Evolutionary conservation across 352 stramenopile species (phyloP).

Genomic region (Globisporangium echinulatum): DNA sequence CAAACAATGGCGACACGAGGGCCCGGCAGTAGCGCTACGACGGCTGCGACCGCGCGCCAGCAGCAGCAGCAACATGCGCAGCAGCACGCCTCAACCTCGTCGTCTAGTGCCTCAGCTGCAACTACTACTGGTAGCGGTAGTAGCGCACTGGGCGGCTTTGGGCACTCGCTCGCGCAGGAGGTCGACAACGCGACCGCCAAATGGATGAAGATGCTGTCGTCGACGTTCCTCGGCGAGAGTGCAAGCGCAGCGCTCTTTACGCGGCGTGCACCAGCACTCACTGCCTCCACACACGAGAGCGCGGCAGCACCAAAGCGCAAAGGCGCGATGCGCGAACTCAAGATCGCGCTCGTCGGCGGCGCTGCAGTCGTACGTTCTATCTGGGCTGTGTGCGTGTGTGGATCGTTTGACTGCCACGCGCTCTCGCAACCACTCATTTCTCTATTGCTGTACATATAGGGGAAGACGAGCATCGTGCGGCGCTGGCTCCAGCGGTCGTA

Average conservation of each 20-base stretch:
- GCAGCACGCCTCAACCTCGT: too few relatives aligned
- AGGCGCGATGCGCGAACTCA: slow-evolving; percentile 50
- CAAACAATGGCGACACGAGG: too few relatives aligned
- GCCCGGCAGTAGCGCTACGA: too few relatives aligned
- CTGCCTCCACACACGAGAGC: neutral
- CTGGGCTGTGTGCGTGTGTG: neutral
- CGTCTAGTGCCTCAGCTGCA: neutral
- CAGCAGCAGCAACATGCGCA: too few relatives aligned
- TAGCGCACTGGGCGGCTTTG: slow-evolving; percentile 12
- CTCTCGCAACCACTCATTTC: too few relatives aligned
- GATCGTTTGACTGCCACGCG: neutral
- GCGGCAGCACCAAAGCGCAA: slow-evolving; percentile 7
- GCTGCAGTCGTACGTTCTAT: slow-evolving; percentile 45
- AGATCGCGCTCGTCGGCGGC: slow-evolving; percentile 78
- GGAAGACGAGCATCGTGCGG: slow-evolving; percentile 77
- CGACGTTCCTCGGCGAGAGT: slow-evolving; percentile 60
- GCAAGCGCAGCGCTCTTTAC: slow-evolving; percentile 20
- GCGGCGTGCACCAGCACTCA: slow-evolving; percentile 9
- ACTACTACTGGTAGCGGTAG: neutral
- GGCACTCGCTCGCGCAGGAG: slow-evolving; percentile 17
- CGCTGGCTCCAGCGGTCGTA: slow-evolving; percentile 76
- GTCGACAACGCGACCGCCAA: slow-evolving; percentile 41
- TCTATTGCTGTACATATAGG: slow-evolving; percentile 18
- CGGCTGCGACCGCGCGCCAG: too few relatives aligned
- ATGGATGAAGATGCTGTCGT: slow-evolving; percentile 85